These are phyloP conservation scores for Trapa incisa DNA, from an alignment of 345 rosid genomes.

Conservation along the genomic window DNA sequence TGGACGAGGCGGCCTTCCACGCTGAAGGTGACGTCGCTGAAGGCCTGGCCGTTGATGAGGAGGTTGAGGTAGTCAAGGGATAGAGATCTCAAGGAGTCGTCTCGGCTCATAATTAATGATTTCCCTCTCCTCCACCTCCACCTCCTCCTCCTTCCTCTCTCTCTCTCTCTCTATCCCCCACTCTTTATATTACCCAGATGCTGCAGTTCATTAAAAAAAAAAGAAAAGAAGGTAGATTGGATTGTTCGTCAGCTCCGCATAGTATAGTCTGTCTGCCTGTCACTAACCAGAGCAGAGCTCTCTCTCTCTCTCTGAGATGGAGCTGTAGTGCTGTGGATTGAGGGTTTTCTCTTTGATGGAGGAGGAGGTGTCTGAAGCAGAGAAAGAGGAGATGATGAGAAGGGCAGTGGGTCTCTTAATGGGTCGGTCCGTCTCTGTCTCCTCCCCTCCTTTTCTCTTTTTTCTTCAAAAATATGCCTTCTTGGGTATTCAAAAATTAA, in stretches of 20 bases:
- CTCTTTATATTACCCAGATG: not conserved
- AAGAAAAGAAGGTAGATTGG: not conserved
- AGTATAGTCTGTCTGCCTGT: not conserved
- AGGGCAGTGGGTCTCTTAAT: not conserved
- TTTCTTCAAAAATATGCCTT: too few species aligned
- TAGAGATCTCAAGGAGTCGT: conserved; percentile 79
- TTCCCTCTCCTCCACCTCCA: conserved; percentile 11
- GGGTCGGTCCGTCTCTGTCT: too few species aligned
- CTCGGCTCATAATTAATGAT: conserved; percentile 36
- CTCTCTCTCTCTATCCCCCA: not conserved
- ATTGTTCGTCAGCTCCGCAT: not conserved
- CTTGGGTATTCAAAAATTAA: too few species aligned
- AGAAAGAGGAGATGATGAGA: not conserved
- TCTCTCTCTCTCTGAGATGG: not conserved
- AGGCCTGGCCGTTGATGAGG: conserved; percentile 95
- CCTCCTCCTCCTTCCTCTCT: not conserved
- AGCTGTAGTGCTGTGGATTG: not conserved
- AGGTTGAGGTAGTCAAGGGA: conserved; percentile 85
- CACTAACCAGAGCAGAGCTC: not conserved
- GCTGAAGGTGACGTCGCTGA: conserved; percentile 95
- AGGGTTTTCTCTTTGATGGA: not conserved
- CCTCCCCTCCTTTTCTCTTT: too few species aligned
- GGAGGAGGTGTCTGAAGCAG: not conserved
- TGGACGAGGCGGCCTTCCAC: conserved; percentile 95
- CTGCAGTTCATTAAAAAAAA: too few species aligned